These are phyloP conservation scores for Exophiala aquamarina DNA, from an alignment of 2,329 filamentous ascomycete genomes.

Conservation along the genomic window DNA sequence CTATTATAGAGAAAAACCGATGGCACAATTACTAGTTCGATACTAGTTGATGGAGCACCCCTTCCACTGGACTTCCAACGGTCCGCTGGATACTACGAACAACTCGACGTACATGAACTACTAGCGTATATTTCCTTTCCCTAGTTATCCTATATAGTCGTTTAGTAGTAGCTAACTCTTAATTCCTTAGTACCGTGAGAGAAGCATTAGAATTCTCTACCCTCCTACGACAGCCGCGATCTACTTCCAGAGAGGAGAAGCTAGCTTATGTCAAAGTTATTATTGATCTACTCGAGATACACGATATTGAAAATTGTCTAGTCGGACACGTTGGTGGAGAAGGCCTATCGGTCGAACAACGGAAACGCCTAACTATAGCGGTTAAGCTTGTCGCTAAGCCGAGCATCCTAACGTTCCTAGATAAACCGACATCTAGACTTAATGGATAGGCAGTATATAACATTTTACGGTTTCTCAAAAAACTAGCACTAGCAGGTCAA, in stretches of 20 bases:
- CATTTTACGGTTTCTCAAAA: conserved; percentile 65
- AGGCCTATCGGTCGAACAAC: conserved; percentile 62
- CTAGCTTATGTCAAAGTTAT: conserved; percentile 66
- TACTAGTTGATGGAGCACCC: conserved; percentile 67
- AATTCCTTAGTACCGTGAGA: conserved; percentile 53
- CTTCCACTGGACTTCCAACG: conserved; percentile 65
- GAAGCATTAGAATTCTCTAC: conserved; percentile 70
- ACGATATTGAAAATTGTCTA: conserved; percentile 66
- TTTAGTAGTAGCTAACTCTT: conserved; percentile 46
- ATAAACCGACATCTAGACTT: conserved; percentile 68
- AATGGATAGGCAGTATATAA: conserved; percentile 66
- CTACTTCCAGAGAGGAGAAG: conserved; percentile 56
- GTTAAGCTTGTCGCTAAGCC: conserved; percentile 71
- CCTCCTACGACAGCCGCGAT: conserved; percentile 59
- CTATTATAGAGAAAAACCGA: conserved; percentile 68
- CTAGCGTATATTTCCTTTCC: conserved; percentile 48
- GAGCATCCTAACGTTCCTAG: conserved; percentile 64
- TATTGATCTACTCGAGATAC: conserved; percentile 63
- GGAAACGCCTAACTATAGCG: conserved; percentile 71
- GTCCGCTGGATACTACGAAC: conserved; percentile 70
- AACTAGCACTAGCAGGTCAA: conserved; percentile 63
- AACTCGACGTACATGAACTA: conserved; percentile 69
- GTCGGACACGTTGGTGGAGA: conserved; percentile 56
- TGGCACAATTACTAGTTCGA: conserved; percentile 63
- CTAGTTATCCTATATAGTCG: not conserved